phyloP scores from a whole-genome alignment of 2,329 filamentous ascomycete genomes.

The Beauveria asiatica region DNA sequence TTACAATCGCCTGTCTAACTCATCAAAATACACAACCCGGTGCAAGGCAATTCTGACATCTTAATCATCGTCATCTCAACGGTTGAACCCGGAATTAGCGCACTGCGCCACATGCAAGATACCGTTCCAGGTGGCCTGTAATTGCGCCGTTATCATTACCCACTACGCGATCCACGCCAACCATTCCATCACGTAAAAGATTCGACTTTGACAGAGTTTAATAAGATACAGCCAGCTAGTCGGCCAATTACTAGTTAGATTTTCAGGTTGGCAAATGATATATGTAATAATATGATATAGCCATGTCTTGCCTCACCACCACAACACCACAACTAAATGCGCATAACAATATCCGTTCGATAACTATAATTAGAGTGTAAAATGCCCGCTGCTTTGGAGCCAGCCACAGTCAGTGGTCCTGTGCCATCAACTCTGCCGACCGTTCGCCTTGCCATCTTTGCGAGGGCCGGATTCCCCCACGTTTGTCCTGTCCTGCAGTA shows the following conservation, averaged over 20 bases:
- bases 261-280: neutral
- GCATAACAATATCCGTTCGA: slow-evolving; percentile 4
- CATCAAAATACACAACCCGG: neutral
- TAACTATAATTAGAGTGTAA: slow-evolving; percentile 5
- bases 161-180: slow-evolving; percentile 2
- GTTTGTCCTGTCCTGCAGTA: slow-evolving; percentile 28
- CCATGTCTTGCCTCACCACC: neutral
- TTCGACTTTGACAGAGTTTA: neutral
- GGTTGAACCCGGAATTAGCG: neutral
- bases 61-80: neutral
- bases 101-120: neutral
- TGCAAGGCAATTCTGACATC: neutral
- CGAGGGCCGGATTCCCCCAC: slow-evolving; percentile 24
- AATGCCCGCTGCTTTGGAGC: neutral
- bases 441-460: slow-evolving; percentile 28
- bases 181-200: slow-evolving; percentile 3
- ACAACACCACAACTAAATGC: slow-evolving; percentile 7
- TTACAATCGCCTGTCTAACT: neutral
- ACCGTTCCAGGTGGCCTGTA: neutral
- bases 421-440: slow-evolving; percentile 12
- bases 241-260: neutral
- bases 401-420: neutral
- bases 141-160: neutral
- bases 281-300: slow-evolving; percentile 1
- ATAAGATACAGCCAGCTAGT: neutral